A percentile compares a stretch with the other conserved stretches of the same genome.
Conservation (phyloP, 2,329 filamentous ascomycete species). For the Penicillium concentricum region DNA sequence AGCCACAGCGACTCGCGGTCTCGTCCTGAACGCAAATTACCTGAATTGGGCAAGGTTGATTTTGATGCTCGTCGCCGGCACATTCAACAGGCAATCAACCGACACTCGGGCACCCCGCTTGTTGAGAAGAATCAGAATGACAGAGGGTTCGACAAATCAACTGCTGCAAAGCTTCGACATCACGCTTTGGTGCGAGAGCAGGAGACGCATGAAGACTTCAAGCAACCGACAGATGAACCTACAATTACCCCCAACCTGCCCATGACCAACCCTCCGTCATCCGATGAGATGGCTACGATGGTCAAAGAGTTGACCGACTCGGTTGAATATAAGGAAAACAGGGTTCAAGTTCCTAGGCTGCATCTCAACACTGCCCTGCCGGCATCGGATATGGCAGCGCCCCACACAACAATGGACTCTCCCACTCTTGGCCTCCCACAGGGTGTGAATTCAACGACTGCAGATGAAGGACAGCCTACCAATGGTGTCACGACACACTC, state of each 20-base stretch:
- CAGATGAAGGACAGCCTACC: constrained; percentile 2
- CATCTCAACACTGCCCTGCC: constrained; percentile 27
- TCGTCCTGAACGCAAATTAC: constrained; percentile 47
- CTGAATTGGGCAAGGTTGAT: constrained; percentile 73
- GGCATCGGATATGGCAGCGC: constrained; percentile 13
- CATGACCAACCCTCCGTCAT: constrained; percentile 3
- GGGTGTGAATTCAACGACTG: constrained; percentile 7
- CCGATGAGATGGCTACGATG: constrained; percentile 25
- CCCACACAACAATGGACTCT: constrained; percentile 40
- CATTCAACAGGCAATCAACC: constrained; percentile 79
- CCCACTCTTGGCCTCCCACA: constrained; percentile 42
- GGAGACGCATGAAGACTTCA: constrained; percentile 40
- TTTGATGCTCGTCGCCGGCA: constrained; percentile 78
- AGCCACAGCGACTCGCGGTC: constrained; percentile 35
- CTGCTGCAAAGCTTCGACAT: constrained; percentile 54
- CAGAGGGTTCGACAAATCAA: constrained; percentile 54
- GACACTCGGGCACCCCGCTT: constrained; percentile 54
- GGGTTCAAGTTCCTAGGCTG: constrained; percentile 23
- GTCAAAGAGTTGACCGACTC: constrained; percentile 19
- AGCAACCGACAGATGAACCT: constrained; percentile 24
- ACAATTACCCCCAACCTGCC: constrained; percentile 2
- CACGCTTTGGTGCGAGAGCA: constrained; percentile 46
- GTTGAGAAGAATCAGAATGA: constrained; percentile 61
- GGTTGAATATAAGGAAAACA: constrained; percentile 13
- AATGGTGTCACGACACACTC: constrained; percentile 24